Evolutionary conservation across 1,284 basidiomycete genomes (phyloP).

Genomic region (Ganoderma leucocontextum): DNA sequence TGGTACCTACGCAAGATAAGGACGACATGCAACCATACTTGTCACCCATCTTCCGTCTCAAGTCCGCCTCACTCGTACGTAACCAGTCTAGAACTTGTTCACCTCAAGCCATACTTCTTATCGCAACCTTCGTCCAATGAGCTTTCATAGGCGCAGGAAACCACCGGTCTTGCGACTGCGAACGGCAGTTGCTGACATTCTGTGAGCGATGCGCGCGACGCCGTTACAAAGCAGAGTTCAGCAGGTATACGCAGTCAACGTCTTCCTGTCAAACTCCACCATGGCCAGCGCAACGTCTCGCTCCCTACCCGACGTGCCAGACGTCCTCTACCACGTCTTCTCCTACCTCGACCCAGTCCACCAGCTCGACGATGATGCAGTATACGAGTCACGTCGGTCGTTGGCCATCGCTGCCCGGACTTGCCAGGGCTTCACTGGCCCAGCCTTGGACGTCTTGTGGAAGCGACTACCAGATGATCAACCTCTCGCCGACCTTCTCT

Average conservation of each 20-base stretch:
- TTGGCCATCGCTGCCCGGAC: neutral
- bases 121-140: neutral
- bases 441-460: neutral
- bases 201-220: constrained; percentile 1
- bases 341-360: neutral
- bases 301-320: neutral
- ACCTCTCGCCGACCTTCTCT: constrained; percentile 5
- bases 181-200: neutral
- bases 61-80: neutral
- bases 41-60: neutral
- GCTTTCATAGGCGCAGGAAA: neutral
- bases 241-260: neutral
- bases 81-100: neutral
- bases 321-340: constrained; percentile 1
- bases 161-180: neutral
- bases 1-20: neutral
- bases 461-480: neutral
- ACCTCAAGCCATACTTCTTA: neutral
- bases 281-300: neutral
- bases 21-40: neutral
- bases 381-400: neutral
- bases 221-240: neutral
- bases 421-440: neutral
- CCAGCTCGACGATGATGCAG: neutral
- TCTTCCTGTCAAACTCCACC: neutral